These are phyloP conservation scores for Taiwanofungus camphoratus DNA, from an alignment of 1,284 basidiomycete genomes.

Conservation along the genomic window DNA sequence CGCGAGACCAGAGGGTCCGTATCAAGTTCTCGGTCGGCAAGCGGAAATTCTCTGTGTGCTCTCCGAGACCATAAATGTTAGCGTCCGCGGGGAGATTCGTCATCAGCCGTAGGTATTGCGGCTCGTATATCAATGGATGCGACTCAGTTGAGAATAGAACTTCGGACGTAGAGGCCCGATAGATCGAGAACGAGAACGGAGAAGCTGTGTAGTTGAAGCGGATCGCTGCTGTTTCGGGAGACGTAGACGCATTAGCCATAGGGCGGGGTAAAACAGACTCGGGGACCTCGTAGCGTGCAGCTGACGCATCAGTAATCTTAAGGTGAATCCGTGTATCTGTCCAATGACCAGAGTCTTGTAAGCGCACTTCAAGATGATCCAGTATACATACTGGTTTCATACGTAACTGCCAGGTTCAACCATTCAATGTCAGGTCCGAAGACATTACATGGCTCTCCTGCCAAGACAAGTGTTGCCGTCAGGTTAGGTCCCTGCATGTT, in stretches of 20 bases:
- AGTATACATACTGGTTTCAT: constrained; percentile 45
- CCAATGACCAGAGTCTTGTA: too few relatives aligned
- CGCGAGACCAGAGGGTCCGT: constrained; percentile 64
- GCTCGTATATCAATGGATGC: constrained; percentile 67
- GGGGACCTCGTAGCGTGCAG: constrained; percentile 63
- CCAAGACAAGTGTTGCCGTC: constrained; percentile 48
- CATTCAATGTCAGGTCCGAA: constrained; percentile 54
- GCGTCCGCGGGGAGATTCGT: constrained; percentile 48
- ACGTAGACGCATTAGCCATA: constrained; percentile 22
- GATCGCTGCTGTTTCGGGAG: constrained; percentile 36
- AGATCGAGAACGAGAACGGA: constrained; percentile 71
- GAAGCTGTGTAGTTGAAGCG: constrained; percentile 62
- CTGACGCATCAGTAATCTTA: constrained; percentile 60
- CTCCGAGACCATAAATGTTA: constrained; percentile 77
- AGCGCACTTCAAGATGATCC: background rate
- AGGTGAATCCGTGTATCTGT: constrained; percentile 62
- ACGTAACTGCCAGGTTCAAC: constrained; percentile 49
- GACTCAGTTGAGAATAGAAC: constrained; percentile 65
- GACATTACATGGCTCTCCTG: constrained; percentile 53
- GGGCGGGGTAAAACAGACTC: constrained; percentile 62
- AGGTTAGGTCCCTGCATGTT: constrained; percentile 33
- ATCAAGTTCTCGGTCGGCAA: constrained; percentile 57
- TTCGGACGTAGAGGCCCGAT: constrained; percentile 47
- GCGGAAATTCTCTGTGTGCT: constrained; percentile 64
- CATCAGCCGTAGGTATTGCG: constrained; percentile 72